A percentile compares a stretch with the other conserved stretches of the same genome.
phyloP scores from a whole-genome alignment of 352 stramenopile genomes.

The Phytopythium boreale region DNA sequence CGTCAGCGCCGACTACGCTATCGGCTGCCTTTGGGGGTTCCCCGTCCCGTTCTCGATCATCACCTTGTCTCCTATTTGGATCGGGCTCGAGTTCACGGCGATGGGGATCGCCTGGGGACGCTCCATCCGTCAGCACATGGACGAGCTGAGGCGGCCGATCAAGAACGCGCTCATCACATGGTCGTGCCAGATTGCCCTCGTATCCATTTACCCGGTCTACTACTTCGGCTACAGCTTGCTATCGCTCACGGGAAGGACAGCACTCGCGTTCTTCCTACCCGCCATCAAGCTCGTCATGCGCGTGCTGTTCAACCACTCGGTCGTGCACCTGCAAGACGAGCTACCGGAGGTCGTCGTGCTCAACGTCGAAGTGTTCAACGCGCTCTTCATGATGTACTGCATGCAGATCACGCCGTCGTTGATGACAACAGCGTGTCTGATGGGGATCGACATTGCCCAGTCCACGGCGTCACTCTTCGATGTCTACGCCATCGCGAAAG shows the following conservation, averaged over 20 bases:
- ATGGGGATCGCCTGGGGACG: constrained; percentile 13
- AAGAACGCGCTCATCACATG: constrained; percentile 15
- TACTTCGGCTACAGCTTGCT: constrained; percentile 18
- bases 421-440: constrained; percentile 12
- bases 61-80: constrained; percentile 7
- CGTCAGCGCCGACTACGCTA: constrained; percentile 4
- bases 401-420: constrained; percentile 24
- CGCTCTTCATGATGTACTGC: constrained; percentile 29
- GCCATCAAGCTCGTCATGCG: constrained; percentile 32
- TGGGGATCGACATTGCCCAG: constrained; percentile 19
- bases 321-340: constrained; percentile 18
- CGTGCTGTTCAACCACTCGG: constrained; percentile 17
- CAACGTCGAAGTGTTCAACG: constrained; percentile 36
- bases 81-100: constrained; percentile 9
- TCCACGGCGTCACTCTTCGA: constrained; percentile 18
- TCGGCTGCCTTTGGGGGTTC: constrained; percentile 7
- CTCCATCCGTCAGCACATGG: constrained; percentile 5
- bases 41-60: constrained; percentile 22
- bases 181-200: constrained; percentile 15
- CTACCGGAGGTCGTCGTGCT: constrained; percentile 24
- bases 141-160: constrained; percentile 6
- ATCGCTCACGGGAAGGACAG: constrained; percentile 1
- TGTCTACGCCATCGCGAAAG: neutral
- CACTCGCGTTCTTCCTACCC: constrained; percentile 21
- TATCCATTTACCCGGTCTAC: constrained; percentile 14